A percentile compares a stretch with the other conserved stretches of the same genome.
phyloP scores from a whole-genome alignment of 768 basidiomycete species.

The Rhizopogon rudus region DNA sequence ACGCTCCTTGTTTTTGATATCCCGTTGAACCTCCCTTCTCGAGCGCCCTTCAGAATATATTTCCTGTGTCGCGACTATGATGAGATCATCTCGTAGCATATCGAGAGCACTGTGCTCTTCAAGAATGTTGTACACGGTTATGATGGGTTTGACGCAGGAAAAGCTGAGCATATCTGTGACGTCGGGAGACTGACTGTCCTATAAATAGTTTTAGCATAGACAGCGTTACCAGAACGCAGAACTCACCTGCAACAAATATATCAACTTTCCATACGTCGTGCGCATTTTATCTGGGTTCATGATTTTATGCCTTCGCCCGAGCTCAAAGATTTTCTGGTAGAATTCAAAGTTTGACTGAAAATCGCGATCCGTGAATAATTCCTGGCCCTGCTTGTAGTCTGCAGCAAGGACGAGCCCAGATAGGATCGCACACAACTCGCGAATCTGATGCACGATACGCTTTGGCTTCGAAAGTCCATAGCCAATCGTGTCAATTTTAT shows the following conservation, averaged over 20 bases:
- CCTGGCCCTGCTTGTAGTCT: constrained; percentile 87
- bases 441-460: constrained; percentile 81
- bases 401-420: constrained; percentile 78
- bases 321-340: constrained; percentile 76
- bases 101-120: constrained; percentile 61
- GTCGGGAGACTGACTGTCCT: constrained; percentile 85
- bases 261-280: constrained; percentile 81
- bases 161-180: constrained; percentile 78
- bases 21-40: constrained; percentile 75
- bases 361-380: constrained; percentile 77
- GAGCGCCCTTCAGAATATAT: constrained; percentile 68
- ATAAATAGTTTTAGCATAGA: constrained; percentile 1
- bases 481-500: constrained; percentile 81
- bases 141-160: constrained; percentile 73
- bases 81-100: constrained; percentile 71
- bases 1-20: constrained; percentile 80
- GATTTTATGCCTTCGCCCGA: constrained; percentile 82
- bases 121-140: constrained; percentile 64
- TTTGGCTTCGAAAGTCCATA: constrained; percentile 81
- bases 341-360: constrained; percentile 78
- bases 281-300: constrained; percentile 94
- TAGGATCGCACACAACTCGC: constrained; percentile 84
- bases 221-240: not conserved
- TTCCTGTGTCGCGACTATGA: constrained; percentile 76
- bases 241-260: constrained; percentile 75